These are phyloP conservation scores for Pseudogymnoascus sp. DNA, from an alignment of 2,329 filamentous ascomycete species.

Conservation along the genomic window DNA sequence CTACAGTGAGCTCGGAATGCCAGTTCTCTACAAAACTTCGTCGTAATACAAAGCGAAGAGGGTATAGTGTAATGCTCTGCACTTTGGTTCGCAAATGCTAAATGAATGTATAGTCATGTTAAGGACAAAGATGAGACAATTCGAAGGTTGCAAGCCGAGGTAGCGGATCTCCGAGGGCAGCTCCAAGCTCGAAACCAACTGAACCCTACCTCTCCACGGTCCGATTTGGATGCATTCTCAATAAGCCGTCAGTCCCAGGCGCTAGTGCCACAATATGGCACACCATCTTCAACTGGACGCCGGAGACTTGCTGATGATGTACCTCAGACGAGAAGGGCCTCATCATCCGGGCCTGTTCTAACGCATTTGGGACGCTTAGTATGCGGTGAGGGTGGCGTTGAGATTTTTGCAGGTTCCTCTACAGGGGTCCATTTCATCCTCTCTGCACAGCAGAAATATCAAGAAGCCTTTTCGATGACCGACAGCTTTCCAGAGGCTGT, in stretches of 20 bases:
- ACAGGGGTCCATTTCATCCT: slow-evolving; percentile 11
- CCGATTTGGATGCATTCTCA: background rate
- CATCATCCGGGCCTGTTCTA: background rate
- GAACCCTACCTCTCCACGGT: background rate
- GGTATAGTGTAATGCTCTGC: background rate
- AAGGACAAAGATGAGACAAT: background rate
- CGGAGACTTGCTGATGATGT: background rate
- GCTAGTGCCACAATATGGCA: background rate
- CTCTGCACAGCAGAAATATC: slow-evolving; percentile 2
- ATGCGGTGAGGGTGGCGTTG: background rate
- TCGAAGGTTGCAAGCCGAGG: background rate
- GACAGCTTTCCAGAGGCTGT: slow-evolving; percentile 2
- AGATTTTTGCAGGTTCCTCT: slow-evolving; percentile 6
- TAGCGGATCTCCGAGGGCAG: background rate
- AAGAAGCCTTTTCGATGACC: background rate
- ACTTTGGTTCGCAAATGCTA: background rate
- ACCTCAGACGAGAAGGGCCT: background rate
- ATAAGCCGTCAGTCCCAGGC: background rate
- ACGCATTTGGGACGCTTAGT: slow-evolving; percentile 8
- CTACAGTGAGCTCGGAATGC: background rate
- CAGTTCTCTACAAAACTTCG: background rate
- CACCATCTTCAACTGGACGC: background rate
- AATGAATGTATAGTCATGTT: background rate
- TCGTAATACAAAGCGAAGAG: background rate
- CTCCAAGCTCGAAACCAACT: background rate